These are phyloP conservation scores for Mucor indicus DNA, from an alignment of 371 early-diverging fungal species.

Conservation along the genomic window DNA sequence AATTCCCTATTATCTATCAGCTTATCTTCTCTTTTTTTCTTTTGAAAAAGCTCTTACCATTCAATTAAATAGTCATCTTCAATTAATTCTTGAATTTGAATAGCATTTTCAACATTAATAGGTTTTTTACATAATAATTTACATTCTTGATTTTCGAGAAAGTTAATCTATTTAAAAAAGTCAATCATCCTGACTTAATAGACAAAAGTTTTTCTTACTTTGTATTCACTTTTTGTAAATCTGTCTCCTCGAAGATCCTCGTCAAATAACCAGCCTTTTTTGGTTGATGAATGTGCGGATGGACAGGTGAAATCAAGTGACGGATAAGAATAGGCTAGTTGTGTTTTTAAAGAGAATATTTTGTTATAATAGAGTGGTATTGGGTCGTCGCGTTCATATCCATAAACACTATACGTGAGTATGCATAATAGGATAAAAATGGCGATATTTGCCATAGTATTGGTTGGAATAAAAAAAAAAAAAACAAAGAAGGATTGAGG, in stretches of 20 bases:
- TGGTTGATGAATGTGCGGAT: conserved; percentile 10
- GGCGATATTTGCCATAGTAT: too few relatives aligned
- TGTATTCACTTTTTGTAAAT: conserved; percentile 34
- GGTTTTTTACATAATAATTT: conserved; percentile 33
- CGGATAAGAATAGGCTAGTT: conserved; percentile 28
- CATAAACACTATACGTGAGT: too few relatives aligned
- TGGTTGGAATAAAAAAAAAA: too few relatives aligned
- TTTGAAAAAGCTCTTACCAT: conserved; percentile 21
- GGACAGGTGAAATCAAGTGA: conserved; percentile 38
- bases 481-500: too few relatives aligned
- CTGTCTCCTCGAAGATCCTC: conserved; percentile 41
- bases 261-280: conserved; percentile 29
- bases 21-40: background rate
- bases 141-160: conserved; percentile 35
- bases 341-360: conserved; percentile 38
- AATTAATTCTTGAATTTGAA: conserved; percentile 33
- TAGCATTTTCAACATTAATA: conserved; percentile 33
- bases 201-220: conserved; percentile 19
- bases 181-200: background rate
- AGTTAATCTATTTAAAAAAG: conserved; percentile 19
- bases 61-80: conserved; percentile 42
- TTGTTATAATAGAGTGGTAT: conserved; percentile 43
- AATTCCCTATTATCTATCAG: conserved; percentile 26
- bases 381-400: conserved; percentile 27
- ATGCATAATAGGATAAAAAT: too few relatives aligned